A percentile compares a stretch with the other conserved stretches of the same genome.
Conservation (phyloP, 2,329 filamentous ascomycete genomes). For the Diaporthe citri region DNA sequence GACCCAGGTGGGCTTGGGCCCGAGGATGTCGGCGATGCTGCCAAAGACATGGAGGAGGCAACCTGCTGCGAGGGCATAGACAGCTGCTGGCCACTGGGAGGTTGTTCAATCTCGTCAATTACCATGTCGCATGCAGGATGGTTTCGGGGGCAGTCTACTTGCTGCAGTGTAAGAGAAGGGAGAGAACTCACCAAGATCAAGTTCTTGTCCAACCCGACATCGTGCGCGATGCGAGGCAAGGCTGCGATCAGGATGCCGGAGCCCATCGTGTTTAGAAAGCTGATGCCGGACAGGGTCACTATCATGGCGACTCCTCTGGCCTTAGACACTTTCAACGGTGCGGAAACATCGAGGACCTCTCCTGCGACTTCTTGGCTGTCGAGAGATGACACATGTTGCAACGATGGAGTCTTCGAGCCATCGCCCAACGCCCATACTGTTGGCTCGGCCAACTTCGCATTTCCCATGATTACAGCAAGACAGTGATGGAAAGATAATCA, state of each 20-base stretch:
- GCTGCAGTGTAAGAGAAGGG: neutral
- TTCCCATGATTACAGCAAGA: neutral
- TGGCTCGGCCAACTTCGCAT: neutral
- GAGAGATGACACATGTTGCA: constrained; percentile 14
- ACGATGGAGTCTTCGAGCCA: neutral
- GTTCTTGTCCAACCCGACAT: constrained; percentile 48
- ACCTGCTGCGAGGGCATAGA: constrained; percentile 44
- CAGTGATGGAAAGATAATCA: neutral
- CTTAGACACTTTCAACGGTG: constrained; percentile 42
- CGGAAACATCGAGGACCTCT: neutral
- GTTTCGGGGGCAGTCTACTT: neutral
- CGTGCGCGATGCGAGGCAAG: constrained; percentile 53
- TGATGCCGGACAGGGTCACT: constrained; percentile 50
- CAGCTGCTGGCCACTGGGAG: constrained; percentile 44
- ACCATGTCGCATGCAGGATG: neutral
- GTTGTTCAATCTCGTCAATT: neutral
- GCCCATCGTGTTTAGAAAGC: constrained; percentile 53
- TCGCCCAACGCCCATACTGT: neutral
- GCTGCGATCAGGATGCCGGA: constrained; percentile 54
- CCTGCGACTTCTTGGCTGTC: neutral
- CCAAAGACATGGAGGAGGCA: constrained; percentile 52
- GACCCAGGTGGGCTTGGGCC: constrained; percentile 51
- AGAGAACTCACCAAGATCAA: constrained; percentile 45
- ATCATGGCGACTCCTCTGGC: constrained; percentile 48
- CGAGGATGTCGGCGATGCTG: constrained; percentile 53